Percentiles rank a stretch among this genome's conserved stretches.
phyloP scores from a whole-genome alignment of 495 filamentous ascomycete species.

The Aspergillus incahuasiensis region DNA sequence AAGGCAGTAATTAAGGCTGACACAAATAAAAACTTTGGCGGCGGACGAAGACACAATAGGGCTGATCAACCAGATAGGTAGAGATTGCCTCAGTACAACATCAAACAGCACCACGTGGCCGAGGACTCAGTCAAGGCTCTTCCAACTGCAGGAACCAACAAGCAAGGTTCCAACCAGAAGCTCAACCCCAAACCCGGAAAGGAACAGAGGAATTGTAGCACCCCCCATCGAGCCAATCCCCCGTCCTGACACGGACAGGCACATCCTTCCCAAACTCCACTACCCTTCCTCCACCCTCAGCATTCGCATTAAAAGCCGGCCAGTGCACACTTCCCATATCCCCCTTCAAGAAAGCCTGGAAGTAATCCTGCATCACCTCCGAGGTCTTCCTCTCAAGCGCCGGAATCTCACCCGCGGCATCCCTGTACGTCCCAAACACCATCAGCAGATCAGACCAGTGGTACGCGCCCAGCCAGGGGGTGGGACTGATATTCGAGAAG shows the following conservation, averaged over 20 bases:
- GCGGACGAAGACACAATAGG: no score
- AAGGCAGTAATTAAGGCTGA: no score
- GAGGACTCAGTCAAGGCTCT: no score
- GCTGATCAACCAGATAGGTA: no score
- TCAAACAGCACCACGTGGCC: no score
- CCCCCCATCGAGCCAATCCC: not conserved
- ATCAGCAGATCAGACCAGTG: conserved; percentile 43
- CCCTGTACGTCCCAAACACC: conserved; percentile 38
- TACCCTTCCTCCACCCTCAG: not conserved
- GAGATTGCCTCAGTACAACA: no score
- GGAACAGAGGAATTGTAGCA: not conserved
- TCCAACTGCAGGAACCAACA: no score
- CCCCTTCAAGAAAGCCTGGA: conserved; percentile 18
- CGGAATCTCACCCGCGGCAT: conserved; percentile 19
- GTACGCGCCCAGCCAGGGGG: conserved; percentile 40
- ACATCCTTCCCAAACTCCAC: not conserved
- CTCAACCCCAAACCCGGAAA: no score
- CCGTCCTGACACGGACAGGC: not conserved
- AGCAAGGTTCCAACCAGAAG: no score
- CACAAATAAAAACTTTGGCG: no score
- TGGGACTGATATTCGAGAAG: conserved; percentile 43
- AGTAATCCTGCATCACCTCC: conserved; percentile 37
- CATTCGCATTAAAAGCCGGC: not conserved
- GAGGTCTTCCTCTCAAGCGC: conserved; percentile 32
- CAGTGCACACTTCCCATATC: not conserved